These are phyloP conservation scores for Phytophthora melonis DNA, from an alignment of 352 stramenopile species.

Conservation along the genomic window DNA sequence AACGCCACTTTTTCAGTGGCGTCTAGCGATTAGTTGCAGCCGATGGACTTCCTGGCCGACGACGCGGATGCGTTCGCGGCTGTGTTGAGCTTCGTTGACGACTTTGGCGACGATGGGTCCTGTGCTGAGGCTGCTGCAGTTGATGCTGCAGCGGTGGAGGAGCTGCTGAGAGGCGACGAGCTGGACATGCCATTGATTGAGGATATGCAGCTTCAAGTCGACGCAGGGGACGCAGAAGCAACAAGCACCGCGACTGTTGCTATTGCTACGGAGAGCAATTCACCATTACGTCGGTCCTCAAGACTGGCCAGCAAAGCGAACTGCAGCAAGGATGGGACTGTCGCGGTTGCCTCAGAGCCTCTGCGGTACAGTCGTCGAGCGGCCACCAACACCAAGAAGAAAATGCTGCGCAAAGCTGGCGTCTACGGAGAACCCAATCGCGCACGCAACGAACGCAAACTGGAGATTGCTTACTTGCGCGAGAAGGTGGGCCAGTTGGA, in stretches of 20 bases:
- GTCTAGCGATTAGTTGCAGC: neutral
- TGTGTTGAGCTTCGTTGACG: constrained; percentile 43
- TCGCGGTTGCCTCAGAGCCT: neutral
- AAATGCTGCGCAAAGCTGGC: constrained; percentile 17
- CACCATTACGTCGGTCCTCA: constrained; percentile 9
- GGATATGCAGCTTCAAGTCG: constrained; percentile 17
- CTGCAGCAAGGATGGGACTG: neutral
- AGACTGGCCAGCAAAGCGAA: constrained; percentile 9
- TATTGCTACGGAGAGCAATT: neutral
- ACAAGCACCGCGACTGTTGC: neutral
- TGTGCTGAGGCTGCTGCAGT: neutral
- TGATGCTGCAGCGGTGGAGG: neutral
- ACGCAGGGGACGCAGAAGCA: neutral
- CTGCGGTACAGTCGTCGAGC: constrained; percentile 2
- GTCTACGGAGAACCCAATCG: constrained; percentile 34
- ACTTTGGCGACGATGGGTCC: constrained; percentile 9
- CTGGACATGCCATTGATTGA: constrained; percentile 11
- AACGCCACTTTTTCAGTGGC: constrained; percentile 1
- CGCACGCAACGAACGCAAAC: constrained; percentile 36
- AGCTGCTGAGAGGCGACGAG: neutral
- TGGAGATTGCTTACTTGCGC: constrained; percentile 52
- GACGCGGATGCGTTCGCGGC: constrained; percentile 38
- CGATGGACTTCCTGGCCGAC: constrained; percentile 30
- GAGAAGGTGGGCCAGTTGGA: constrained; percentile 49
- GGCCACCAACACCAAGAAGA: constrained; percentile 20